phyloP scores from a whole-genome alignment of 345 rosid genomes.

The Moricandia moricandioides region DNA sequence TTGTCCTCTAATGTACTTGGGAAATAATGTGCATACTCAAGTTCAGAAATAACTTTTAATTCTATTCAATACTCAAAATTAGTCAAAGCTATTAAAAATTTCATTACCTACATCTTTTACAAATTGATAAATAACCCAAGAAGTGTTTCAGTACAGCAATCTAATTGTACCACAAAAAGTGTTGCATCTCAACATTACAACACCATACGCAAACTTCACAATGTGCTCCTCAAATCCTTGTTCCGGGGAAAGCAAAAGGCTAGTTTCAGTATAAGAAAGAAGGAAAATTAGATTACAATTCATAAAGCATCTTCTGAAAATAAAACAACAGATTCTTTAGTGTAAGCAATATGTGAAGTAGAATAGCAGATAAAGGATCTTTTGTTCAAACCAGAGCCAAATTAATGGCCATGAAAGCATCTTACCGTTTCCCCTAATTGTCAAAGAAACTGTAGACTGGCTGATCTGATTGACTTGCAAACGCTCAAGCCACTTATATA shows the following conservation, averaged over 20 bases:
- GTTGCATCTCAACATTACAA: slow-evolving; percentile 24
- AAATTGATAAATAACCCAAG: neutral
- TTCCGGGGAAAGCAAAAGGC: neutral
- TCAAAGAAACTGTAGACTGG: no score
- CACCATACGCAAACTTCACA: neutral
- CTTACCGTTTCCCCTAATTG: no score
- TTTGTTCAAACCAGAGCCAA: neutral
- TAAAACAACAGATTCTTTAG: neutral
- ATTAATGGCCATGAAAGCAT: no score
- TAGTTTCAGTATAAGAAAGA: neutral
- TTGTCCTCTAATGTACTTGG: neutral
- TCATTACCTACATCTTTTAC: neutral
- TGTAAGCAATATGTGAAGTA: neutral
- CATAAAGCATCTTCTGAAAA: neutral
- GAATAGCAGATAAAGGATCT: neutral
- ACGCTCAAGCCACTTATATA: no score
- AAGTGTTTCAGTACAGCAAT: slow-evolving; percentile 11
- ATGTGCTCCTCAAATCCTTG: neutral
- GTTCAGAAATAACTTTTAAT: slow-evolving; percentile 22
- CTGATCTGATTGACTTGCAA: no score
- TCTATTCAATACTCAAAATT: neutral
- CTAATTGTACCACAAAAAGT: slow-evolving; percentile 22
- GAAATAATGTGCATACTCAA: slow-evolving; percentile 19
- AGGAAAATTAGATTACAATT: neutral
- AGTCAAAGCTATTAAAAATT: neutral